Evolutionary conservation across 129 eudicot species (phyloP), one percentile per base, ranked within the genome.

Genomic region (Pittosporum tobira): DNA sequence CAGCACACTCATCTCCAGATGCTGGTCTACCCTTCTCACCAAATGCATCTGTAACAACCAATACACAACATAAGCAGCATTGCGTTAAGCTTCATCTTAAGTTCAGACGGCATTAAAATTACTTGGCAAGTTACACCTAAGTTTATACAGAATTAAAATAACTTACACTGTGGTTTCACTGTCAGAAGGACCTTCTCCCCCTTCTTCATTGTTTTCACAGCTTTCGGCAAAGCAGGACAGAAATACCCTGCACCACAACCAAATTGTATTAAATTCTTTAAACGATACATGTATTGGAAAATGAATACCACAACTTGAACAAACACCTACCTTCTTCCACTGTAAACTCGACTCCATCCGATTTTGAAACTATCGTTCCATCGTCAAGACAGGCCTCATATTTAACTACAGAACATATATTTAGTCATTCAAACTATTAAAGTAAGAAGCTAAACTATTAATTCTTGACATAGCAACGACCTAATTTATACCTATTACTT

Each of bases 131-230:
- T 15, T 20, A 10, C 24, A 11, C 23, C 10, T 34, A 12, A 34
- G 0, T 6, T 11, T 34, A 34, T 8, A 34, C 0, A 34, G 6
- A 34, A 5, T 34, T 34, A 25, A 10, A 22, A 1, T 12, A 34
- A 36, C 96, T 65, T 75, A 89, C 97, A 85, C 66, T 79, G 93
- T 44, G 97, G 93, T 51, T 85, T 89, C 49, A 89, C 97, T 0
- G 77, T 67, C 11, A 89, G 78, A 27, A 74, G 48, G 34, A 65
- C 93, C 55, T 79, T 82, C 68, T 89, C 93, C 11, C 84, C 97
- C 70, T 82, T 89, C 88, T 89, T 89, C 97, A 89, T 85, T 16
- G 97, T 89, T 55, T 85, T 89, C 31, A 89, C 78, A 26, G 93
- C 95, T 71, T 72, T 85, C 1, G 88, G 50, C 21, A 89, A 36